These are phyloP conservation scores for Microsporum audouinii DNA, from an alignment of 2,329 filamentous ascomycete species.

Conservation along the genomic window DNA sequence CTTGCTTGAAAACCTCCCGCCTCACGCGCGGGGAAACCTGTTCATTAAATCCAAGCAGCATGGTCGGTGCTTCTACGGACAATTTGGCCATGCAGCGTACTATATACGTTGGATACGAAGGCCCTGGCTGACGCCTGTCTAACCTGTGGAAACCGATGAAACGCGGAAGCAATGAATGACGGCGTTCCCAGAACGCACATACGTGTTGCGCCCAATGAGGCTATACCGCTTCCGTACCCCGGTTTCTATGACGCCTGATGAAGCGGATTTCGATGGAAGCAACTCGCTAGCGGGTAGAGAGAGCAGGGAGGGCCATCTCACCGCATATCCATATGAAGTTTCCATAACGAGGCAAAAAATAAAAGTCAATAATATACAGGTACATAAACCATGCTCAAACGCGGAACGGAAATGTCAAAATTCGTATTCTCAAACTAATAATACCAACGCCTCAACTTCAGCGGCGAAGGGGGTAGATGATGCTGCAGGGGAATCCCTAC, in stretches of 20 bases:
- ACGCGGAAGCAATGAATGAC: neutral
- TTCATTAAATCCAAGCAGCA: neutral
- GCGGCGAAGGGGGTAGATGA: neutral
- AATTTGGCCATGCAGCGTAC: neutral
- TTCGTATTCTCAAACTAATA: slow-evolving; percentile 1
- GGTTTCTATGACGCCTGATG: neutral
- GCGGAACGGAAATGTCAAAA: neutral
- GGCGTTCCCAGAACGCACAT: neutral
- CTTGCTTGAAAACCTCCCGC: neutral
- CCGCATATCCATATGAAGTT: neutral
- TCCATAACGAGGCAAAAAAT: neutral
- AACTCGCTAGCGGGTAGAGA: neutral
- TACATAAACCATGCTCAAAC: neutral
- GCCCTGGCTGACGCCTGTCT: neutral
- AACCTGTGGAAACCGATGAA: slow-evolving; percentile 1
- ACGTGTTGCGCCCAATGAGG: neutral
- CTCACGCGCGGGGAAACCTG: neutral
- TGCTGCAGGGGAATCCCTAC: neutral
- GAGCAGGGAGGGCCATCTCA: neutral
- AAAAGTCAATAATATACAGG: neutral
- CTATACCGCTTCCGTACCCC: neutral
- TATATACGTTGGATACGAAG: neutral
- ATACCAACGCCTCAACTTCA: neutral
- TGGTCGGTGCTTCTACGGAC: neutral
- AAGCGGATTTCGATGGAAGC: neutral